Evolutionary conservation across 2,329 filamentous ascomycete genomes (phyloP), one percentile per base, ranked within the genome.

Genomic region (Cercospora sp.): DNA sequence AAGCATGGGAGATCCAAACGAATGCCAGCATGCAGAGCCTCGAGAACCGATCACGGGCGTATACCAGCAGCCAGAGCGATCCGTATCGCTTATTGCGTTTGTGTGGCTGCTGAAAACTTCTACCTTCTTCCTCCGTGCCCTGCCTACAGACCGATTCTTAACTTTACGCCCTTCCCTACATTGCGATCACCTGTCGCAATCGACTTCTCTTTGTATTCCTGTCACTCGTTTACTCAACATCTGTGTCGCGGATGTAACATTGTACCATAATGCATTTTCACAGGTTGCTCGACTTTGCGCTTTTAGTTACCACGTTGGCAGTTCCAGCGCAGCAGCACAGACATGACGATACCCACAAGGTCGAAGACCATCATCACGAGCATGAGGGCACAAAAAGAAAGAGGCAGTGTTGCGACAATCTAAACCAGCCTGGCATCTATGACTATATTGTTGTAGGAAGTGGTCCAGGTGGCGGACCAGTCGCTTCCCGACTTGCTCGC

Each of bases 401-500:
- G 62, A 43, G 66, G 49, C 61, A 68, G 10, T 43, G 32, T 30
- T 30, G 55, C 32, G 37, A 57, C 18, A 57, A 60, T 13, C 55
- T 45, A 5, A 61, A 65, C 12, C 66, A 68, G 61, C 61, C 63
- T 18, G 66, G 66, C 43, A 57, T 65, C 13, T 68, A 30, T 74
- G 88, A 90, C 69, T 89, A 88, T 77, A 81, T 89, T 32, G 82
- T 89, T 8, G 86, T 89, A 43, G 87, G 88, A 9, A 86, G 85
- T 9, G 87, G 87, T 2, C 81, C 86, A 9, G 86, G 87, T 10
- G 87, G 87, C 59, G 86, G 84, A 21, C 86, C 87, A 6, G 77
- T 89, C 4, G 86, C 87, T 9, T 84, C 84, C n/a, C 82, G 86
- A 43, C 83, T 89, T 24, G 87, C 87, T n/a, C 79, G 85, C 61